Evolutionary conservation across 2,329 filamentous ascomycete genomes (phyloP).

Genomic region (Colletotrichum tofieldiae): DNA sequence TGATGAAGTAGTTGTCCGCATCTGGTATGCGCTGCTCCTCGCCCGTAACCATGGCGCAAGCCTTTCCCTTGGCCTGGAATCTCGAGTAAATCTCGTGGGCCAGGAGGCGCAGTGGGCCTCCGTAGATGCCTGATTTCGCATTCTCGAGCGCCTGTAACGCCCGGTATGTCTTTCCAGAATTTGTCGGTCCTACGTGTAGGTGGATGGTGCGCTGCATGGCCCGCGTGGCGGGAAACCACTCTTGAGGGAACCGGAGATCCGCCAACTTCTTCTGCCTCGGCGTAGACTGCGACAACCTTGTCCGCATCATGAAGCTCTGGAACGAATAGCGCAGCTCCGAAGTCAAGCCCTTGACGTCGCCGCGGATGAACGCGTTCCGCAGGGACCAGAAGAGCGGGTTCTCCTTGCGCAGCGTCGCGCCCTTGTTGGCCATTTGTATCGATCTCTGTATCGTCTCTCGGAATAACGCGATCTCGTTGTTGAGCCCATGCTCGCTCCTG

Average conservation of each 20-base stretch:
- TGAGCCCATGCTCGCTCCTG: slow-evolving; percentile 57
- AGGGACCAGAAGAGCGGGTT: slow-evolving; percentile 73
- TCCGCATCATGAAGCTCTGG: slow-evolving; percentile 74
- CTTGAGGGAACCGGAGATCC: slow-evolving; percentile 89
- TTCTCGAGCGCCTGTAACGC: slow-evolving; percentile 88
- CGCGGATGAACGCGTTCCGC: slow-evolving; percentile 71
- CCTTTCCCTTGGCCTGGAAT: slow-evolving; percentile 82
- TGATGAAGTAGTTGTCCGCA: slow-evolving; percentile 74
- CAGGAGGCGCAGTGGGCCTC: slow-evolving; percentile 88
- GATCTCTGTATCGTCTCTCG: slow-evolving; percentile 61
- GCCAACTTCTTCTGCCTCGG: slow-evolving; percentile 76
- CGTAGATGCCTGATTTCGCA: slow-evolving; percentile 85
- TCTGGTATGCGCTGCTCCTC: slow-evolving; percentile 85
- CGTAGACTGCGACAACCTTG: slow-evolving; percentile 68
- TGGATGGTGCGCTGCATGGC: slow-evolving; percentile 87
- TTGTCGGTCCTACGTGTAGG: slow-evolving; percentile 95
- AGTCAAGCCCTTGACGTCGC: slow-evolving; percentile 65
- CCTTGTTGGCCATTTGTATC: slow-evolving; percentile 60
- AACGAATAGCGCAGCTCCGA: slow-evolving; percentile 79
- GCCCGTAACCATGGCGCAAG: slow-evolving; percentile 88
- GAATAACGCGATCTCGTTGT: slow-evolving; percentile 63
- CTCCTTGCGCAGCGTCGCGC: slow-evolving; percentile 55
- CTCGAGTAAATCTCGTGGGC: slow-evolving; percentile 97
- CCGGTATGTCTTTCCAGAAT: slow-evolving; percentile 98
- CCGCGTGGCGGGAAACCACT: slow-evolving; percentile 93